Conservation (phyloP, 1,139 yeast genomes). For the Wickerhamiella pararugosa region DNA sequence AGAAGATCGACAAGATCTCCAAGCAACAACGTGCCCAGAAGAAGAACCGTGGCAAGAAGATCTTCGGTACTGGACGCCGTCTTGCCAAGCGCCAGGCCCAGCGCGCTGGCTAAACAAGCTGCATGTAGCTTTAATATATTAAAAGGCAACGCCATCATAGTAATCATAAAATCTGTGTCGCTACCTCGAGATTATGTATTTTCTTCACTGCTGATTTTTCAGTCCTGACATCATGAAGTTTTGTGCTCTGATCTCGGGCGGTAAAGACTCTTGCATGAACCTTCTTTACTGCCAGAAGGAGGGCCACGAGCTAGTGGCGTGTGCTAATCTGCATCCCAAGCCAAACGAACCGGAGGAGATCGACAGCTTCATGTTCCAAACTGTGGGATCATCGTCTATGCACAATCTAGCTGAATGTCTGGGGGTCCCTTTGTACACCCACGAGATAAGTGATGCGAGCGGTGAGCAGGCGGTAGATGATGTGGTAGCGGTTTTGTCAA, state of each 20-base stretch:
- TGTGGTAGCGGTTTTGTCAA: constrained; percentile 21
- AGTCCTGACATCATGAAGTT: constrained; percentile 51
- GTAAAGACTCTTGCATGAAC: constrained; percentile 88
- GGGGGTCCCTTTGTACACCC: constrained; percentile 66
- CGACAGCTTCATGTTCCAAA: constrained; percentile 94
- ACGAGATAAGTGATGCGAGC: constrained; percentile 49
- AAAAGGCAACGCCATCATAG: constrained; percentile 4
- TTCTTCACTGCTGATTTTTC: not conserved
- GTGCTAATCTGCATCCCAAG: constrained; percentile 72
- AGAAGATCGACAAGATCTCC: constrained; percentile 90
- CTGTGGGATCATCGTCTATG: constrained; percentile 86
- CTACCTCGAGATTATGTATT: not conserved
- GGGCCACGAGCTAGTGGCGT: constrained; percentile 72
- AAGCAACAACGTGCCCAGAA: constrained; percentile 99
- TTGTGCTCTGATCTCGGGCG: constrained; percentile 85
- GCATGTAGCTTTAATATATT: constrained; percentile 12
- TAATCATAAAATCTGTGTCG: not conserved
- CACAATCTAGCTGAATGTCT: constrained; percentile 51
- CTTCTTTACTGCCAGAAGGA: constrained; percentile 66
- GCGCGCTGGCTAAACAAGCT: constrained; percentile 16
- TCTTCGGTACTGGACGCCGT: constrained; percentile 95
- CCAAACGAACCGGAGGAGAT: constrained; percentile 37
- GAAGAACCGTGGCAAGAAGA: constrained; percentile 99
- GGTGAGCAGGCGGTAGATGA: constrained; percentile 50
- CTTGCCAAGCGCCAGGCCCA: constrained; percentile 49